These are phyloP conservation scores for Coemansia pectinata DNA, from an alignment of 192 early-diverging fungal species.

Conservation along the genomic window DNA sequence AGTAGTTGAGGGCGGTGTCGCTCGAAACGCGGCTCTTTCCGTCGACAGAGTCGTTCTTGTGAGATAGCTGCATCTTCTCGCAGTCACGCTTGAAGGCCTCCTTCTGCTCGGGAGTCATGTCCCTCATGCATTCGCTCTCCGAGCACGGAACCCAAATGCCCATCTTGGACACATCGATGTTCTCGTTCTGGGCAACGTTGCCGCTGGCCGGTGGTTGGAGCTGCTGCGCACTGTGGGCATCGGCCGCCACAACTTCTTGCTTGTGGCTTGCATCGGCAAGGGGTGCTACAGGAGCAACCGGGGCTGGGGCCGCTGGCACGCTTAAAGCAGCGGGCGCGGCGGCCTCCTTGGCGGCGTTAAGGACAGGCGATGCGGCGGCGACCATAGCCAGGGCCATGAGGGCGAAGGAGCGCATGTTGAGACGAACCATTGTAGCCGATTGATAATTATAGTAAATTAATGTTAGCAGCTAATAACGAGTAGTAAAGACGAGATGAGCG, in stretches of 20 bases:
- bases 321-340: slow-evolving; percentile 8
- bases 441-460: background rate
- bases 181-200: background rate
- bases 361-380: slow-evolving; percentile 36
- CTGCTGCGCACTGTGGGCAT: slow-evolving; percentile 8
- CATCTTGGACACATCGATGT: slow-evolving; percentile 14
- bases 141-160: slow-evolving; percentile 35
- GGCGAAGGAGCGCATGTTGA: slow-evolving; percentile 45
- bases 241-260: slow-evolving; percentile 8
- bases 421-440: slow-evolving; percentile 31
- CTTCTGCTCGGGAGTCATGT: slow-evolving; percentile 42
- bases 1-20: slow-evolving; percentile 23
- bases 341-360: slow-evolving; percentile 14
- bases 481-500: background rate
- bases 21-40: slow-evolving; percentile 41
- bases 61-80: slow-evolving; percentile 25
- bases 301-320: slow-evolving; percentile 14
- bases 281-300: slow-evolving; percentile 9
- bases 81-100: slow-evolving; percentile 38
- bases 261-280: slow-evolving; percentile 12
- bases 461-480: background rate
- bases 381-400: slow-evolving; percentile 47
- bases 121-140: slow-evolving; percentile 38
- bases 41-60: slow-evolving; percentile 7
- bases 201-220: background rate